Evolutionary conservation across 2,329 filamentous ascomycete species (phyloP).

Genomic region (Shiraia sp.): DNA sequence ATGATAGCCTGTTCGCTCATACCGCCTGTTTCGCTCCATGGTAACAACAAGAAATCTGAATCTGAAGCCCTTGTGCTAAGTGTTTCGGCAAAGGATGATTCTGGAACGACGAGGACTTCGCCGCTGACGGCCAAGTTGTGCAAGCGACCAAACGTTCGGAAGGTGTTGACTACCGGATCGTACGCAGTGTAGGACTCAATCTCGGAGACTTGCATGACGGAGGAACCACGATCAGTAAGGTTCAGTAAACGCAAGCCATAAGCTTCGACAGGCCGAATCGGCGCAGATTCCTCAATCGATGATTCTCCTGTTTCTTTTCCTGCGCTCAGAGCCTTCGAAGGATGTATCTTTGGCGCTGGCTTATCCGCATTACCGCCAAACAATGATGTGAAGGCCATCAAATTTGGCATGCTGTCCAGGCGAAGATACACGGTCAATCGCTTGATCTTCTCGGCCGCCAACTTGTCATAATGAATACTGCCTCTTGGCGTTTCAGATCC

Average conservation of each 20-base stretch:
- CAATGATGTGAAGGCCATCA: conserved; percentile 81
- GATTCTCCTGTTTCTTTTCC: conserved; percentile 29
- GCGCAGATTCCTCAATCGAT: conserved; percentile 13
- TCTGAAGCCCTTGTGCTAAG: conserved; percentile 65
- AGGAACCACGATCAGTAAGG: conserved; percentile 88
- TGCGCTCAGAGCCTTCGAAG: conserved; percentile 29
- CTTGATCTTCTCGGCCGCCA: conserved; percentile 57
- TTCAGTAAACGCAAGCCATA: conserved; percentile 86
- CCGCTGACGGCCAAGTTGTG: conserved; percentile 83
- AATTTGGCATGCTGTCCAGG: conserved; percentile 78
- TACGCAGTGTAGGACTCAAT: conserved; percentile 65
- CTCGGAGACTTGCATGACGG: conserved; percentile 91
- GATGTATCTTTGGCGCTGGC: conserved; percentile 43
- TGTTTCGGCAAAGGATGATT: conserved; percentile 77
- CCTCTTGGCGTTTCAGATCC: conserved; percentile 45
- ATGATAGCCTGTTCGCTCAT: conserved; percentile 67
- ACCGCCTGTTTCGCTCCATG: conserved; percentile 84
- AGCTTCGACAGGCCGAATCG: conserved; percentile 64
- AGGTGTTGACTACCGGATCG: conserved; percentile 89
- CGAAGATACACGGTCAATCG: conserved; percentile 80
- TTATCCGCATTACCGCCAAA: conserved; percentile 62
- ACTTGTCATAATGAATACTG: conserved; percentile 54
- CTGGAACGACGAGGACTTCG: conserved; percentile 77
- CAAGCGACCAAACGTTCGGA: conserved; percentile 83
- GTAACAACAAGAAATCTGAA: conserved; percentile 75